Conservation (phyloP, 2,329 filamentous ascomycete species). For the Cryphonectria nitschkei region DNA sequence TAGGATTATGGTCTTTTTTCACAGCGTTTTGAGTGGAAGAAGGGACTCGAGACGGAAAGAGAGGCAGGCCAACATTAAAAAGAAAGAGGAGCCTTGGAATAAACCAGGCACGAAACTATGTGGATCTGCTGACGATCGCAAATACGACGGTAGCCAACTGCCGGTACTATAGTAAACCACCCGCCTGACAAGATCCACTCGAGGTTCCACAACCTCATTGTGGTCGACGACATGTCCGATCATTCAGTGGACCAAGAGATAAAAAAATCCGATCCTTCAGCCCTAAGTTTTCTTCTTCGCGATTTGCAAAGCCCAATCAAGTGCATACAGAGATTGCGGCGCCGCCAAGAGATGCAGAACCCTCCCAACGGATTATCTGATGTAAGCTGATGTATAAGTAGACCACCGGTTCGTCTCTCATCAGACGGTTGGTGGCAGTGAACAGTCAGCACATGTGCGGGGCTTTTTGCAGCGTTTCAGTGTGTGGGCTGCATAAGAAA, state of each 20-base stretch:
- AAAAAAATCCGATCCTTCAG: background rate
- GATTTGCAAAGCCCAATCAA: background rate
- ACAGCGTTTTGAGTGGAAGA: background rate
- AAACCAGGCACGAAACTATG: background rate
- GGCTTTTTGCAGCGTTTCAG: background rate
- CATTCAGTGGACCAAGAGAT: background rate
- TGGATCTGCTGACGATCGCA: background rate
- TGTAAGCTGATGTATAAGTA: constrained; percentile 1
- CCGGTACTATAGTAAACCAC: background rate
- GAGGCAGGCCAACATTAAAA: background rate
- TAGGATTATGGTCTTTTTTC: background rate
- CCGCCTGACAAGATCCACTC: background rate
- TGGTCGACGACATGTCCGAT: background rate
- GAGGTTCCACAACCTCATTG: background rate
- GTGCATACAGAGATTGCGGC: background rate
- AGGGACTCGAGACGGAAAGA: background rate
- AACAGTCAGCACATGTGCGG: background rate
- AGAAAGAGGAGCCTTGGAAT: background rate
- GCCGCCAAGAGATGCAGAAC: background rate
- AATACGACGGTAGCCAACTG: background rate
- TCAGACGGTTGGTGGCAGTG: background rate
- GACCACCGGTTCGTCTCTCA: background rate
- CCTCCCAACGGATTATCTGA: background rate
- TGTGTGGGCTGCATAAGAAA: background rate
- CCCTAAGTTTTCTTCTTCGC: background rate